These are phyloP conservation scores for Ramichloridium luteum DNA, from an alignment of 2,329 filamentous ascomycete species.

Conservation along the genomic window DNA sequence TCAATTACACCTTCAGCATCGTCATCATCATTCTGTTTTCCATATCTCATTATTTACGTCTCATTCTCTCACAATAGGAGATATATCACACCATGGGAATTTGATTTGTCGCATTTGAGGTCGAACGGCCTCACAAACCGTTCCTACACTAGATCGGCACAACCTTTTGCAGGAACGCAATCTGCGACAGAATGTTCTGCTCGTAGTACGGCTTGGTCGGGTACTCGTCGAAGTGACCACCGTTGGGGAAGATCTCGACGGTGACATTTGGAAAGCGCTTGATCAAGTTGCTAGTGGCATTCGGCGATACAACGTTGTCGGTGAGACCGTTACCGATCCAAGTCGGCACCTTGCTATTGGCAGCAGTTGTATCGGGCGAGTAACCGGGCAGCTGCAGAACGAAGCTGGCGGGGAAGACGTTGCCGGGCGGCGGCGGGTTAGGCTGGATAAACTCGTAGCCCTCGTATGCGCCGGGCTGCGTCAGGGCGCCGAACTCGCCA, in stretches of 20 bases:
- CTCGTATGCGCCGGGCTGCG: constrained; percentile 3
- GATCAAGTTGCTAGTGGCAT: not conserved
- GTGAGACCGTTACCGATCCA: not conserved
- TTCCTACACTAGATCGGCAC: not conserved
- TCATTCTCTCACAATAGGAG: too few relatives aligned
- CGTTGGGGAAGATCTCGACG: not conserved
- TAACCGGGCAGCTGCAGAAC: constrained; percentile 5
- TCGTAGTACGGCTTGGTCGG: constrained; percentile 3
- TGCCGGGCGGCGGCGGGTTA: constrained; percentile 4
- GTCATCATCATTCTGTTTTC: too few relatives aligned
- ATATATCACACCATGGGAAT: too few relatives aligned
- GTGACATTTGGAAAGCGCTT: constrained; percentile 2
- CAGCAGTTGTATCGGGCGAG: constrained; percentile 2
- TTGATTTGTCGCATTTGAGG: too few relatives aligned
- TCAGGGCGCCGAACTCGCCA: constrained; percentile 3
- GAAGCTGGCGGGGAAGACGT: constrained; percentile 4
- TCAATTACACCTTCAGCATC: too few relatives aligned
- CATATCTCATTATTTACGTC: too few relatives aligned
- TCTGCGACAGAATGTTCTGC: constrained; percentile 2
- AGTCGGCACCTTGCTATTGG: constrained; percentile 4
- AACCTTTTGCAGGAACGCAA: constrained; percentile 3
- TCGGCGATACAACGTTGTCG: constrained; percentile 3
- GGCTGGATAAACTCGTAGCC: constrained; percentile 5
- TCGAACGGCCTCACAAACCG: too few relatives aligned
- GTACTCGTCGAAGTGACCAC: constrained; percentile 5